phyloP scores from a whole-genome alignment of 441 rosid species.

The Adansonia madagascariensis region DNA sequence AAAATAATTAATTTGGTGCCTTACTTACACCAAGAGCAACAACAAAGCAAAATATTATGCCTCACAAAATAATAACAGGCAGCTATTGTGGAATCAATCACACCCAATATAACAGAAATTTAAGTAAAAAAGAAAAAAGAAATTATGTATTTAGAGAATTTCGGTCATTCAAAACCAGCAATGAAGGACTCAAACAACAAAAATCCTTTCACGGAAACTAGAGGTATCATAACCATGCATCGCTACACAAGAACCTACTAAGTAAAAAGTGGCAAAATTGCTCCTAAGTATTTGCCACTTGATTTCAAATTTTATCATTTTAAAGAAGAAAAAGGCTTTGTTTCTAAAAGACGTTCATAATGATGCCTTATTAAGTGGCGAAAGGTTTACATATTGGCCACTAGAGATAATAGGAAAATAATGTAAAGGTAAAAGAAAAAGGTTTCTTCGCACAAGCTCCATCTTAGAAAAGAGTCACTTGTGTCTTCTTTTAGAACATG shows the following conservation, averaged over 20 bases:
- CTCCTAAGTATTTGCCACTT: not conserved
- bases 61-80: not conserved
- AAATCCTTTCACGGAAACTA: not conserved
- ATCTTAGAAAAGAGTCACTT: not conserved
- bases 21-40: not conserved
- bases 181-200: not conserved
- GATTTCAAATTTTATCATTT: not conserved
- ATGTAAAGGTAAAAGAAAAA: not conserved
- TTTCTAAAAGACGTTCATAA: not conserved
- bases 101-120: not conserved
- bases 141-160: not conserved
- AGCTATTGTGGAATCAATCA: not conserved
- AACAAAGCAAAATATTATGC: not conserved
- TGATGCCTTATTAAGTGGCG: not conserved
- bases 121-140: not conserved
- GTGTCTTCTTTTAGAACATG: not conserved
- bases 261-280: not conserved
- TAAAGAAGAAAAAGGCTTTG: not conserved
- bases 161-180: not conserved
- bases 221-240: constrained; percentile 1
- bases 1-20: not conserved
- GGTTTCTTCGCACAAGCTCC: not conserved
- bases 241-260: not conserved
- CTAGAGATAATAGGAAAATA: not conserved
- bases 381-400: not conserved